Evolutionary conservation across 164 flowering plant species (phyloP).

Genomic region (Liriodendron chinense): DNA sequence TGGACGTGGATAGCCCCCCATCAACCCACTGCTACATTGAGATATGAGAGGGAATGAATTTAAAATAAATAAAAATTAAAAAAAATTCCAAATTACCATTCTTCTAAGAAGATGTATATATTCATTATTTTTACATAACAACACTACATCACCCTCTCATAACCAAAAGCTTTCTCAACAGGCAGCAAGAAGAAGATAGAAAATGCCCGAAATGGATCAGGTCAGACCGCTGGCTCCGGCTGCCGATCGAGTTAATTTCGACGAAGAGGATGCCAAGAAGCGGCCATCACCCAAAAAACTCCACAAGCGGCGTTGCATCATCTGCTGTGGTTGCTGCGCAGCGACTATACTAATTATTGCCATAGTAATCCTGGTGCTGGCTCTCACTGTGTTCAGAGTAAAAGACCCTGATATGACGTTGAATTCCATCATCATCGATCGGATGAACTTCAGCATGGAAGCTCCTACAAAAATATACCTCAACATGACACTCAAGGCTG

Average conservation of each 20-base stretch:
- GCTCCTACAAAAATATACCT: not conserved
- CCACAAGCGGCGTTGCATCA: constrained; percentile 20
- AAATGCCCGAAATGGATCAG: constrained; percentile 19
- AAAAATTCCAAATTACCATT: no score
- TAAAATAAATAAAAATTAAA: no score
- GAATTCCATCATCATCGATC: constrained; percentile 12
- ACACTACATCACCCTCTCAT: no score
- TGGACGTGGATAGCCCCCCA: no score
- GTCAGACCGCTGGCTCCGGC: constrained; percentile 31
- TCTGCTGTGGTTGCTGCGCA: constrained; percentile 37
- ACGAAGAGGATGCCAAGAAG: constrained; percentile 14
- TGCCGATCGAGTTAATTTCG: constrained; percentile 12
- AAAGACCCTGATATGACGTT: constrained; percentile 33
- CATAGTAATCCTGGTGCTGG: constrained; percentile 28
- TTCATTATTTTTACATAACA: no score
- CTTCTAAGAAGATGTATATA: no score
- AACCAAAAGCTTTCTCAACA: no score
- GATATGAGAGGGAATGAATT: no score
- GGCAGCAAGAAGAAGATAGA: not conserved
- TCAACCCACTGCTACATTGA: no score
- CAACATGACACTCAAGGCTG: constrained; percentile 23
- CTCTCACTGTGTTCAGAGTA: constrained; percentile 43
- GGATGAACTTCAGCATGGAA: not conserved
- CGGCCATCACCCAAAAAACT: not conserved
- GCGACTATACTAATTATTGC: constrained; percentile 24